These are phyloP conservation scores for Bipolaris bicolor DNA, from an alignment of 2,329 filamentous ascomycete genomes.

Conservation along the genomic window DNA sequence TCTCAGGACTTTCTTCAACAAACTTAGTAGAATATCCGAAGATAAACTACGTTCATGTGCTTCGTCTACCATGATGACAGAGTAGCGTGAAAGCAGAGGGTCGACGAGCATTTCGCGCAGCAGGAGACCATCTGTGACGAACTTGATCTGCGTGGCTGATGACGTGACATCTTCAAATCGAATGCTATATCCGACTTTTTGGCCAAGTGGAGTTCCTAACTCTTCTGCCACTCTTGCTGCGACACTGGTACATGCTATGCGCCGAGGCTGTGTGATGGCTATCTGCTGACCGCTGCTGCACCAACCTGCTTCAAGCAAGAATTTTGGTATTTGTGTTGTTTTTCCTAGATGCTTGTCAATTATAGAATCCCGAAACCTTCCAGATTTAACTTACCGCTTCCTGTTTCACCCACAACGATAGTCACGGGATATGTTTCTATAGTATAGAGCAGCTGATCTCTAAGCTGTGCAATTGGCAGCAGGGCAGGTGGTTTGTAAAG, in stretches of 20 bases:
- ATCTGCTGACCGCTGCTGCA: constrained; percentile 81
- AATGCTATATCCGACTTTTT: constrained; percentile 88
- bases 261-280: constrained; percentile 73
- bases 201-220: constrained; percentile 81
- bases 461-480: constrained; percentile 85
- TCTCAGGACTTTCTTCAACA: constrained; percentile 88
- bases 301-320: constrained; percentile 87
- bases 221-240: constrained; percentile 75
- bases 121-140: constrained; percentile 90
- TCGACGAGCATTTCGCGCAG: constrained; percentile 92
- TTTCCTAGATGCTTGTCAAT: constrained; percentile 65
- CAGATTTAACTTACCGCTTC: constrained; percentile 58
- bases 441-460: constrained; percentile 79
- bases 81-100: constrained; percentile 87
- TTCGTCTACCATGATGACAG: constrained; percentile 97
- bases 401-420: constrained; percentile 91
- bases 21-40: constrained; percentile 86
- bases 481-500: constrained; percentile 84
- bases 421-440: constrained; percentile 85
- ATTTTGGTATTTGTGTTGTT: constrained; percentile 94
- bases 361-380: not conserved
- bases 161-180: constrained; percentile 91
- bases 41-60: constrained; percentile 93
- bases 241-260: constrained; percentile 26
- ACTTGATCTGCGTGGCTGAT: constrained; percentile 85